Conservation (phyloP, 345 rosid species). For the Euphorbia pulcherrima region DNA sequence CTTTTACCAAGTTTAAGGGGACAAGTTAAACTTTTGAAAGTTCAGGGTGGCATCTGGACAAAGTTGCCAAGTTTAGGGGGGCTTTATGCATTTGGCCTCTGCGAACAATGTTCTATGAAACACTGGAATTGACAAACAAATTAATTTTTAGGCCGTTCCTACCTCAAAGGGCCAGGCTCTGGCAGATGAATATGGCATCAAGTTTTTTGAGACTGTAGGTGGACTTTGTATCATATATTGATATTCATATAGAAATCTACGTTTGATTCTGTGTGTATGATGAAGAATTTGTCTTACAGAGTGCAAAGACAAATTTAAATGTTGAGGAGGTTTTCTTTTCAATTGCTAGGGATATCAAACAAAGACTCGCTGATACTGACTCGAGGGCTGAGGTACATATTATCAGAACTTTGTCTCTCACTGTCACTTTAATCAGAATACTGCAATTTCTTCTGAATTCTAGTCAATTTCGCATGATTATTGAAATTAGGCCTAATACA, state of each 20-base stretch:
- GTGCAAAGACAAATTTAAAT: slow-evolving; percentile 27
- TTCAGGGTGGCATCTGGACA: no score
- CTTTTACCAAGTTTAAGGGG: no score
- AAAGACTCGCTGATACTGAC: slow-evolving; percentile 29
- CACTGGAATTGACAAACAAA: slow-evolving; percentile 3
- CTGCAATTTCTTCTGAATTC: background rate
- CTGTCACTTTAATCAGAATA: background rate
- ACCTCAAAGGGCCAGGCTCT: slow-evolving; percentile 96
- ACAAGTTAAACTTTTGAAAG: no score
- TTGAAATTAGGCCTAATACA: no score
- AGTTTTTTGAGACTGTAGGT: slow-evolving; percentile 91
- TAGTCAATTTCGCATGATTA: background rate
- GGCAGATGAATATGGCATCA: slow-evolving; percentile 94
- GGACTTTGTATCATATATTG: background rate
- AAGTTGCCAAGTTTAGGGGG: no score
- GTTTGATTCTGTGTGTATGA: slow-evolving; percentile 5
- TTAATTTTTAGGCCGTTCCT: slow-evolving; percentile 67
- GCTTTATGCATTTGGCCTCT: no score
- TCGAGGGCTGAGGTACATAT: slow-evolving; percentile 19
- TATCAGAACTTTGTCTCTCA: background rate
- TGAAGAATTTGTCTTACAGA: slow-evolving; percentile 17
- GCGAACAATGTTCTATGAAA: background rate
- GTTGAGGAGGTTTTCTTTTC: slow-evolving; percentile 34
- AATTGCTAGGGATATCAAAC: slow-evolving; percentile 27
- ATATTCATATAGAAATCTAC: background rate